Evolutionary conservation across 805 yeast genomes (phyloP).

Genomic region (Vanderwaltozyma verrucispora): DNA sequence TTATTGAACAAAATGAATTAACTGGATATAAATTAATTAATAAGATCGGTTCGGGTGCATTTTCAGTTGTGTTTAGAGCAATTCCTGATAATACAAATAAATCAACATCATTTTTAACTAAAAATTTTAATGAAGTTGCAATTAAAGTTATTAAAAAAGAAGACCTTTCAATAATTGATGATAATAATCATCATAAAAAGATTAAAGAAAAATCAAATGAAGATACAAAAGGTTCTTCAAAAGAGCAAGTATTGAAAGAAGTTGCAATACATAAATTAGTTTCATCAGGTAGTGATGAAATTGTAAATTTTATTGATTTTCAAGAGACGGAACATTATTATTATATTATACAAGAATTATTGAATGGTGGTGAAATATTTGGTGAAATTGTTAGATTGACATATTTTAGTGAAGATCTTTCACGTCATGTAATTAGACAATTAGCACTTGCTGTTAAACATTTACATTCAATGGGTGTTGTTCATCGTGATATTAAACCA

Average conservation of each 20-base stretch:
- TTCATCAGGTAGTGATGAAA: slow-evolving; percentile 41
- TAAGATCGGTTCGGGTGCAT: slow-evolving; percentile 73
- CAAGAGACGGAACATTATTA: slow-evolving; percentile 52
- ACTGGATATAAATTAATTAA: slow-evolving; percentile 31
- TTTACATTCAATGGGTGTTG: slow-evolving; percentile 67
- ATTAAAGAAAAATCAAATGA: slow-evolving; percentile 7
- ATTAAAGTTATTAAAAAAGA: slow-evolving; percentile 56
- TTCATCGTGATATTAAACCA: slow-evolving; percentile 77
- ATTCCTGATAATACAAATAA: slow-evolving; percentile 15
- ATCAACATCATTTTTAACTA: slow-evolving; percentile 5
- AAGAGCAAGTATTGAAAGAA: slow-evolving; percentile 66
- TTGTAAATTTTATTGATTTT: slow-evolving; percentile 56
- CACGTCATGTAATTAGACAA: slow-evolving; percentile 54
- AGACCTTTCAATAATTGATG: slow-evolving; percentile 45
- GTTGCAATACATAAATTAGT: slow-evolving; percentile 58
- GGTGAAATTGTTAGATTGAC: slow-evolving; percentile 58
- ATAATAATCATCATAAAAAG: too few species aligned
- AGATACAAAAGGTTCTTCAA: slow-evolving; percentile 18
- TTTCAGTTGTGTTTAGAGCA: slow-evolving; percentile 65
- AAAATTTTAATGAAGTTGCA: slow-evolving; percentile 31
- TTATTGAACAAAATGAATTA: slow-evolving; percentile 30
- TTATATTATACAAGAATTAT: slow-evolving; percentile 61
- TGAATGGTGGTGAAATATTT: slow-evolving; percentile 71
- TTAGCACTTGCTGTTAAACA: slow-evolving; percentile 56
- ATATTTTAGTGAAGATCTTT: slow-evolving; percentile 52